Conservation (phyloP, 441 rosid genomes). For the Euphorbia celastroides region DNA sequence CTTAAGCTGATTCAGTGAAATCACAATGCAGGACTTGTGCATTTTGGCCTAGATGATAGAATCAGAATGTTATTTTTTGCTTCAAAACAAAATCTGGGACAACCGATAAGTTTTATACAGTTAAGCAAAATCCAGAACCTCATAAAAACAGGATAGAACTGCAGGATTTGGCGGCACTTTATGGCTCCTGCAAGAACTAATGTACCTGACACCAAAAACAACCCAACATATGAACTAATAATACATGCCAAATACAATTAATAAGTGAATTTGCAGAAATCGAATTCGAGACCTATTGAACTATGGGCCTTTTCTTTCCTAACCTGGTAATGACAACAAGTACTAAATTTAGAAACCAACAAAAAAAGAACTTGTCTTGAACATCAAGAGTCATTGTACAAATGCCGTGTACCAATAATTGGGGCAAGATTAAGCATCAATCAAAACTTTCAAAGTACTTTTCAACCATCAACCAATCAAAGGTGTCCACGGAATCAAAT, state of each 20-base stretch:
- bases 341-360: too few relatives aligned
- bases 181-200: slow-evolving; percentile 38
- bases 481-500: not conserved
- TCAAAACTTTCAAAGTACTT: not conserved
- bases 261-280: not conserved
- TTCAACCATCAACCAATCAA: slow-evolving; percentile 1
- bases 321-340: too few relatives aligned
- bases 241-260: too few relatives aligned
- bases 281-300: not conserved
- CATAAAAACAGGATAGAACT: slow-evolving; percentile 34
- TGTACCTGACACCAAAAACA: slow-evolving; percentile 30
- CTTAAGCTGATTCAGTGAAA: slow-evolving; percentile 37
- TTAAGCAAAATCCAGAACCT: slow-evolving; percentile 24
- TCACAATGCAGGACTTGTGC: slow-evolving; percentile 28
- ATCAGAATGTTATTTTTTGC: slow-evolving; percentile 2
- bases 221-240: not conserved
- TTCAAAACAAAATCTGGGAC: too few relatives aligned
- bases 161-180: slow-evolving; percentile 29
- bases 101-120: not conserved
- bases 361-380: too few relatives aligned
- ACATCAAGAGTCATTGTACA: too few relatives aligned
- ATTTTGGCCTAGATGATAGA: slow-evolving; percentile 30
- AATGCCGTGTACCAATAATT: not conserved
- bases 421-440: slow-evolving; percentile 7
- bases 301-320: too few relatives aligned